A percentile compares a stretch with the other conserved stretches of the same genome.
Conservation (phyloP, 192 early-diverging fungal species). For the Lunasporangiospora selenospora region DNA sequence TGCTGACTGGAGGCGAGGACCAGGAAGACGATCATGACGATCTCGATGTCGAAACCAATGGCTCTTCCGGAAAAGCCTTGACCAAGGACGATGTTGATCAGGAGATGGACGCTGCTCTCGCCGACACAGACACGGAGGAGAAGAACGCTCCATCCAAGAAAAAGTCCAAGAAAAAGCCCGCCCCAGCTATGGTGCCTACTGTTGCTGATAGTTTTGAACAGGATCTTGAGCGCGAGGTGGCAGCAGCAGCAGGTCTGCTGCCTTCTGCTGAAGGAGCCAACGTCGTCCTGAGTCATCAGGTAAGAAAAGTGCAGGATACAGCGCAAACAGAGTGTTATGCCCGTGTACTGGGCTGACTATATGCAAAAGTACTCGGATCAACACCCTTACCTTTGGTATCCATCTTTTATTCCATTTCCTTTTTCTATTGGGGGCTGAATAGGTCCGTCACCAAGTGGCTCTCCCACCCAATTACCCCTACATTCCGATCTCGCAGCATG, state of each 20-base stretch:
- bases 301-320: constrained; percentile 5
- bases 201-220: constrained; percentile 75
- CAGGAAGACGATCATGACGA: constrained; percentile 21
- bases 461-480: constrained; percentile 88
- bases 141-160: constrained; percentile 10
- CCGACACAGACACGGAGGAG: constrained; percentile 29
- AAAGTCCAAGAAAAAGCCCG: constrained; percentile 5
- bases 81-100: constrained; percentile 28
- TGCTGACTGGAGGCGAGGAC: neutral
- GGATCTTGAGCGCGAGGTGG: constrained; percentile 71
- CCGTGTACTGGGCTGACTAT: too few species aligned
- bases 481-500: constrained; percentile 86
- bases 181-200: constrained; percentile 50
- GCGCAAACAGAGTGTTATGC: neutral
- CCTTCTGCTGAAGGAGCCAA: constrained; percentile 51
- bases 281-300: constrained; percentile 54
- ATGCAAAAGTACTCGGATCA: too few species aligned
- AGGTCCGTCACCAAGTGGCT: constrained; percentile 96
- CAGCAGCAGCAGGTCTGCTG: constrained; percentile 59
- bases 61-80: constrained; percentile 2
- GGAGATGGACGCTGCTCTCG: too few species aligned
- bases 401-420: too few species aligned
- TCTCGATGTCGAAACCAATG: neutral
- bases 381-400: too few species aligned
- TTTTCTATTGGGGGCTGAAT: constrained; percentile 33